phyloP scores from a whole-genome alignment of 768 basidiomycete species.

The Termitomyces sp. region DNA sequence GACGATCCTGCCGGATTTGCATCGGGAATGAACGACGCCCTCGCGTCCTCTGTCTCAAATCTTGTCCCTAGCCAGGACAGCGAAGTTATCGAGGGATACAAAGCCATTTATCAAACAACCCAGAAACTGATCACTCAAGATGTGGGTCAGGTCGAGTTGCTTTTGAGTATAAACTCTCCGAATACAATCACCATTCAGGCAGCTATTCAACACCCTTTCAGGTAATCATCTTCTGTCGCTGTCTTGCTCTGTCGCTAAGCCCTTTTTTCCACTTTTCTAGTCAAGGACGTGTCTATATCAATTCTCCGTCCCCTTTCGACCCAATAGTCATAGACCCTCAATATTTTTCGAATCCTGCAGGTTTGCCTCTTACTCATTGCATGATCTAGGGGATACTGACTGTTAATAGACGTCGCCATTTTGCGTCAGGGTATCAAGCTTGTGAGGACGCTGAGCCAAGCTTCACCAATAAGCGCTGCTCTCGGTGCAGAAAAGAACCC shows the following conservation, averaged over 20 bases:
- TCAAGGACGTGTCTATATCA: slow-evolving; percentile 60
- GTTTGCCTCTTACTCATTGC: slow-evolving; percentile 17
- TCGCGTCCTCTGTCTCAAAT: slow-evolving; percentile 3
- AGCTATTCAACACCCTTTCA: slow-evolving; percentile 61
- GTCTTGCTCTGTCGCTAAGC: background rate
- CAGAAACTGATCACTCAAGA: slow-evolving; percentile 31
- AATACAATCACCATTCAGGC: slow-evolving; percentile 51
- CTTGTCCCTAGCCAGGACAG: slow-evolving; percentile 9
- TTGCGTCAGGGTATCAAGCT: slow-evolving; percentile 60
- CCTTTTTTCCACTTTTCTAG: slow-evolving; percentile 17
- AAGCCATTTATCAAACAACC: slow-evolving; percentile 45
- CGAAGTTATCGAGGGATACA: slow-evolving; percentile 35
- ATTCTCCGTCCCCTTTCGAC: slow-evolving; percentile 53
- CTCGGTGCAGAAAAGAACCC: slow-evolving; percentile 45
- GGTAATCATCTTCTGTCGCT: slow-evolving; percentile 19
- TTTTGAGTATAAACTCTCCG: slow-evolving; percentile 35
- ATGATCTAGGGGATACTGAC: background rate
- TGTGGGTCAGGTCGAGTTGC: slow-evolving; percentile 53
- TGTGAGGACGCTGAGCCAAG: slow-evolving; percentile 47
- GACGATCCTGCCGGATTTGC: slow-evolving; percentile 15
- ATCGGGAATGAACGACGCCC: background rate
- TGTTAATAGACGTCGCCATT: slow-evolving; percentile 31
- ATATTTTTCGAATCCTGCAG: slow-evolving; percentile 54
- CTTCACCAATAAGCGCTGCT: slow-evolving; percentile 41
- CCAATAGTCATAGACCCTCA: slow-evolving; percentile 59